Percentiles rank a stretch among this genome's conserved stretches.
Conservation (phyloP, 1,139 yeast genomes). For the Suhomyces chickasaworum region DNA sequence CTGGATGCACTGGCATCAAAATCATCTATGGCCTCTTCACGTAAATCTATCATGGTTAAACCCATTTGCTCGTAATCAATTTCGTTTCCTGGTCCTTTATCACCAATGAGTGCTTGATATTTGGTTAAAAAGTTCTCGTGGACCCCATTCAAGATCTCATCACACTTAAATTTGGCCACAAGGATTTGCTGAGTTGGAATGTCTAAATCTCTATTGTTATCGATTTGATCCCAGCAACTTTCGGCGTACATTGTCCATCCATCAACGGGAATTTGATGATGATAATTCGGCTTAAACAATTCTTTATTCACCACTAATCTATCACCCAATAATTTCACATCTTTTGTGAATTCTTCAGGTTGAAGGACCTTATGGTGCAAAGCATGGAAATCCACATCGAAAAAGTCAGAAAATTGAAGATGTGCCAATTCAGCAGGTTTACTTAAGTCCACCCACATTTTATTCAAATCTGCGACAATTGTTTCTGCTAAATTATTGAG, state of each 20-base stretch:
- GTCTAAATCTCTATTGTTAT: slow-evolving; percentile 88
- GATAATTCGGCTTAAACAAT: slow-evolving; percentile 70
- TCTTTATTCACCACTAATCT: slow-evolving; percentile 50
- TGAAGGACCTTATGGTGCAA: slow-evolving; percentile 85
- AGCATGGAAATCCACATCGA: slow-evolving; percentile 80
- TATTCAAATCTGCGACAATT: slow-evolving; percentile 64
- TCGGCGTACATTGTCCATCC: slow-evolving; percentile 95
- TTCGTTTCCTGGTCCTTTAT: slow-evolving; percentile 18
- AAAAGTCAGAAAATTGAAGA: slow-evolving; percentile 67
- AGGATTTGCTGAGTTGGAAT: slow-evolving; percentile 94
- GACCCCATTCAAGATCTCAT: slow-evolving; percentile 68
- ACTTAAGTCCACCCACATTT: slow-evolving; percentile 75
- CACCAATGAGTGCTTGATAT: slow-evolving; percentile 26
- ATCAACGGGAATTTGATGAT: slow-evolving; percentile 86
- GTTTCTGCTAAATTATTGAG: slow-evolving; percentile 69
- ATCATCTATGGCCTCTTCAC: slow-evolving; percentile 46
- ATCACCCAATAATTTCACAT: slow-evolving; percentile 66
- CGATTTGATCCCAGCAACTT: slow-evolving; percentile 93
- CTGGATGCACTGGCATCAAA: slow-evolving; percentile 75
- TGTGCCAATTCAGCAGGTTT: slow-evolving; percentile 68
- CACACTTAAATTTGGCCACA: slow-evolving; percentile 93
- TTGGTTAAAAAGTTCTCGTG: slow-evolving; percentile 48
- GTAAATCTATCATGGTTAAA: slow-evolving; percentile 40
- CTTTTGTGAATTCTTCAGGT: slow-evolving; percentile 67
- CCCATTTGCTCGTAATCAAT: slow-evolving; percentile 45